Evolutionary conservation across 2,329 filamentous ascomycete species (phyloP), one percentile per base, ranked within the genome.

Genomic region (Dothistroma pini): DNA sequence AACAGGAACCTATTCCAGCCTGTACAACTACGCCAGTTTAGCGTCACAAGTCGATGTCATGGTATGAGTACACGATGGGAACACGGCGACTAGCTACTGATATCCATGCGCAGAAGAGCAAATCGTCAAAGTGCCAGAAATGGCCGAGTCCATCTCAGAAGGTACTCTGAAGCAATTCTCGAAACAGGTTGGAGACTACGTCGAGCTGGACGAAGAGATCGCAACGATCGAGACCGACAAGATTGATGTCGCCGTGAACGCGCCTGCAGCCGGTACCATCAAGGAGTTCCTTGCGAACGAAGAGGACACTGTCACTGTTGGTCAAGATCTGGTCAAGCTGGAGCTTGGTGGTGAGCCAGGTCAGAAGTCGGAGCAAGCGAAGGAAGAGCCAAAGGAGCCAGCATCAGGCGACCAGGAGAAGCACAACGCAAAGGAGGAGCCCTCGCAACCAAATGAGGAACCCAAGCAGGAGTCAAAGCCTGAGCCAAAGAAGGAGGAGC

Each of bases 141-240:
- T 99, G 95, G 95, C 95, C 66, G 95, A 99, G 79, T 97, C 95
- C 54, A 97, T 99, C 76, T 96, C 91, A 50, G 95, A 99, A 78
- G 95, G 95, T 63, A 99, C 95, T 22, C 77, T 99, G 73, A 97
- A 96, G 80, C 92, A 96, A 75, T 97, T 93, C 82, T 89, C 86
- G 72, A 97, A 97, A 81, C 82, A 93, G 79, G 82, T 97, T 70
- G 95, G 95, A 72, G 95, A 99, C 76, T 93, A 87, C 71, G 93
- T 99, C 56, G 92, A 96, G 80, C 88, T 89, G 72, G 95, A 99
- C 74, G 95, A 97, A 79, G 95, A 99, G 77, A 93, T 99, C 76
- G 95, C 95, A 34, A 97, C 93, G 54, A 99, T 99, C 73, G 95
- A 99, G 80, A 99, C 95, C 14, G 95, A 99, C 84, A 99, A 99